Evolutionary conservation across 345 rosid genomes (phyloP), one percentile per base, ranked within the genome.

Genomic region (Salix suchowensis): DNA sequence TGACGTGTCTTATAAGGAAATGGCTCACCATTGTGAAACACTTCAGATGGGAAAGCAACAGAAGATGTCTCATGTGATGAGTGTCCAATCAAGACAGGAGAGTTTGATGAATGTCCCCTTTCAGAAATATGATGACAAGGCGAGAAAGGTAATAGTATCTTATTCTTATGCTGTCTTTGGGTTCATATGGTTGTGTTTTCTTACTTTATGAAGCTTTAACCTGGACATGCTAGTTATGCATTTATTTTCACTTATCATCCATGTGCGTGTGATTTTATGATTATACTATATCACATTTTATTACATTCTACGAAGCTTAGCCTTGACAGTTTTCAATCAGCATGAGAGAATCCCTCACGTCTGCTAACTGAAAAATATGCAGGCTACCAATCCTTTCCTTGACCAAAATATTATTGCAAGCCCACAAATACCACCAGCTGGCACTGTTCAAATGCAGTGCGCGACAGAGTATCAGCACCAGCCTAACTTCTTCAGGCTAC

Each of bases 1-100:
- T 4, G 91, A 96, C 70, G 87, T 88, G 76, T 77, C 99, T 23
- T 94, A 88, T 87, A 88, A 88, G 88, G 97, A 94, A 82, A 90
- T 90, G 89, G 94, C 97, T 15, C 86, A 73, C 68, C 97, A 91
- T 61, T 94, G 98, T 32, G 98, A 96, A 82, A 86, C 91, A 68
- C 93, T 96, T 30, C 75, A 85, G 75, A 80, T 85, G 69, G 98
- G 96, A 79, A 96, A 94, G 85, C 97, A 89, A 74, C 83, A 86
- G 85, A 92, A 89, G 88, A 94, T 94, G 91, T 91, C 92, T 14
- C 82, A 85, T 81, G 82, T 96, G 86, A 86, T 92, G 88, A 83
- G 81, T 75, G 71, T 85, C 79, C 92, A 89, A 44, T 67, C 80
- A 74, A 83, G 80, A 74, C 93, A 86, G 55, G 97, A 90, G 73